phyloP scores from a whole-genome alignment of 331 rosid genomes.

The Malus hybrid region DNA sequence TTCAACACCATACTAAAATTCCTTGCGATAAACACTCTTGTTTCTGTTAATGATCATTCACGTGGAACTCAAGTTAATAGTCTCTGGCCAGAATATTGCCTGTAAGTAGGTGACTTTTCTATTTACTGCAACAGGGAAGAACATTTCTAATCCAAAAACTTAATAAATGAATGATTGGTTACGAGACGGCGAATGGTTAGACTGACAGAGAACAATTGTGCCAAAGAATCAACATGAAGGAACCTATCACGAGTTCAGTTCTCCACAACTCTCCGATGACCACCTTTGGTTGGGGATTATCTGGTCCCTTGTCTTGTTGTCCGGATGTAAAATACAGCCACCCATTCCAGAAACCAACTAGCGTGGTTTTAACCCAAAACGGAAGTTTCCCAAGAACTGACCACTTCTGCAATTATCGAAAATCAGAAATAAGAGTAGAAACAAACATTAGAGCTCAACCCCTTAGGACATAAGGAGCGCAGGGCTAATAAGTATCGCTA shows the following conservation, averaged over 20 bases:
- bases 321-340: constrained; percentile 92
- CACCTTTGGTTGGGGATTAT: constrained; percentile 72
- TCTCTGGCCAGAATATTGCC: background rate
- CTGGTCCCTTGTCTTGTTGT: constrained; percentile 77
- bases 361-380: constrained; percentile 75
- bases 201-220: background rate
- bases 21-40: no score
- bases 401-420: constrained; percentile 62
- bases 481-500: background rate
- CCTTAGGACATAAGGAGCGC: background rate
- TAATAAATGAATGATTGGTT: background rate
- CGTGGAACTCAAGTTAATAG: background rate
- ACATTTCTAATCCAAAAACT: background rate
- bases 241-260: constrained; percentile 41
- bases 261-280: constrained; percentile 80
- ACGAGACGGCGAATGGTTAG: background rate
- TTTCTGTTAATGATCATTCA: no score
- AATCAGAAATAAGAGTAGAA: background rate
- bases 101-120: background rate
- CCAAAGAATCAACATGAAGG: background rate
- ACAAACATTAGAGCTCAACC: background rate
- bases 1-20: no score
- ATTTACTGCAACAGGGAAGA: background rate
- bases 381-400: constrained; percentile 84
- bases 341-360: constrained; percentile 86